Evolutionary conservation across 805 yeast species (phyloP), one percentile per base, ranked within the genome.

Genomic region (Ascoidea rubescens): DNA sequence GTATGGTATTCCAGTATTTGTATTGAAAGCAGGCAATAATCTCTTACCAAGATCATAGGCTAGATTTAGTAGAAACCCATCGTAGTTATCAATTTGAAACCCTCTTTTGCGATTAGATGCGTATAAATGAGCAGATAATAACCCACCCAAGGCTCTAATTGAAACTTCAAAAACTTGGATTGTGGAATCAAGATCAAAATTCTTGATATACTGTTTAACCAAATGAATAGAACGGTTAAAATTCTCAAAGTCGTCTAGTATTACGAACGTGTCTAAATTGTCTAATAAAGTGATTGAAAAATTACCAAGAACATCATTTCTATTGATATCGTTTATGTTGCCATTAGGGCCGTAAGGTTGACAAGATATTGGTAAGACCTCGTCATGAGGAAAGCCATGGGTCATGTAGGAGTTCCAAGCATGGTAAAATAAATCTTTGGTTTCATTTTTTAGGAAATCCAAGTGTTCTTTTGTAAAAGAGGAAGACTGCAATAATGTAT

Each of bases 151-250:
- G 1, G 87, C 77, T 45, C 98, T 67, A 16, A 91, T 90, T 5
- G 88, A 79, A 3, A 86, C 75, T 64, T 90, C 98, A 64, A 90
- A 90, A 1, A 90, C 95, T 61, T 90, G 97, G 0, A 90, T 83
- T 1, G 82, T 78, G 7, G 88, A 74, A 55, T 87, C 79, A 45
- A 78, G 72, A 45, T 78, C 73, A 61, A 87, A 87, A 37, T 37
- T 37, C 8, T 37, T 37, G 8, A 37, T 37, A 37, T 10, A 37
- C 8, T 37, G 14, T 10, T 64, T 64, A 7, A 79, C 67, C 28
- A 74, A 60, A 0, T 64, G 61, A 5, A 78, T 70, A 45, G 75
- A 69, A 28, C 73, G 59, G 5, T 67, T 69, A 56, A 90, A 81
- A 45, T 71, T 72, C 14, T 71, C 73, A 60, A 74, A 71, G 57